Evolutionary conservation across 2,329 filamentous ascomycete species (phyloP), one percentile per base, ranked within the genome.

Genomic region (Elsinoe ampelina): DNA sequence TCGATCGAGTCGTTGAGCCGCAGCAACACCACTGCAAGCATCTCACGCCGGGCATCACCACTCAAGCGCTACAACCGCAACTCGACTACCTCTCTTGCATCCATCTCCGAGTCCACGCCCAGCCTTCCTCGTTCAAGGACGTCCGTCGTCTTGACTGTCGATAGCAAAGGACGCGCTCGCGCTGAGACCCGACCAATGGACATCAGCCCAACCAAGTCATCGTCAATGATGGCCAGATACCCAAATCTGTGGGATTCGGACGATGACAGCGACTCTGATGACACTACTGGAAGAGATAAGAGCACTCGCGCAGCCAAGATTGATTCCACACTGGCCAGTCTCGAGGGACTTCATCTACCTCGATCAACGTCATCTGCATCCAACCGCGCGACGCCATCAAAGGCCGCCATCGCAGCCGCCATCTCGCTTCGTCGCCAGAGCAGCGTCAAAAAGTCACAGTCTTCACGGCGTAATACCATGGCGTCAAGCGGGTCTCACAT

Each of bases 151-250:
- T 59, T 71, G 39, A 70, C 67, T 5, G 70, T 78, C 35, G 75
- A 77, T 60, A 74, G 76, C 59, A 72, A 67, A 52, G 75, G 75
- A 12, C 68, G 70, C 42, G 75, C 75, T 39, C 68, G 75, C 10
- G 75, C 75, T 5, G 73, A 76, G 61, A 75, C 73, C n/a, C 64
- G 69, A 26, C 62, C 67, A 47, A 63, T 63, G 1, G 67, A 70
- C 1, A 66, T 70, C 5, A 70, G 69, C 50, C 67, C 68, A 1
- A 68, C 68, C 2, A 66, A 67, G 15, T 67, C 67, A 32, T 26
- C 39, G 38, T 50, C 59, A 3, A 66, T 67, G 11, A 63, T 65
- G 15, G 67, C 71, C 3, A 71, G 73, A 50, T 77, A 76, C 60
- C 74, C 74, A 19, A 73, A 68, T 6, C 61, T 76, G 1, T 77